A percentile compares a stretch with the other conserved stretches of the same genome.
Conservation (phyloP, 257 asterid species). For the Solanum pinnatisectum region DNA sequence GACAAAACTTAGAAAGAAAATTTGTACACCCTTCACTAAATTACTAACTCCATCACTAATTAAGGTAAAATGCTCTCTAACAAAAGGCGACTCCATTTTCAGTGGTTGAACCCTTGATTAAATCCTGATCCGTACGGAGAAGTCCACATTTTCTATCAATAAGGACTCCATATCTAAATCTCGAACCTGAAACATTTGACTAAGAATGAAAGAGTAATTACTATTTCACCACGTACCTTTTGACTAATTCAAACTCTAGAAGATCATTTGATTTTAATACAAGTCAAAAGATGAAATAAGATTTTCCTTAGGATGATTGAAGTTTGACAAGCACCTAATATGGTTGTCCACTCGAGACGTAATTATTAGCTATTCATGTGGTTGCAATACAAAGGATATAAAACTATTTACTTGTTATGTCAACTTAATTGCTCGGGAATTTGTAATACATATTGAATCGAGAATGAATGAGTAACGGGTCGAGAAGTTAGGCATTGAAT, state of each 20-base stretch:
- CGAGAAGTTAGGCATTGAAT: background rate
- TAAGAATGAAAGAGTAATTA: background rate
- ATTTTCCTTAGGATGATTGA: background rate
- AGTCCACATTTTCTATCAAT: background rate
- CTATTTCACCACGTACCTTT: background rate
- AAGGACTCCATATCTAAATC: background rate
- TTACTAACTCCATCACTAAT: background rate
- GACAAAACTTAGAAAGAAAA: background rate
- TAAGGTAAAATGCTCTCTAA: background rate
- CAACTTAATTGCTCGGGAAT: background rate
- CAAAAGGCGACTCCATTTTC: background rate
- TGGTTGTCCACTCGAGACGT: background rate
- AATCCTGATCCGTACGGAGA: background rate
- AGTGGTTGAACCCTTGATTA: background rate
- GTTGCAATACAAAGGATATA: background rate
- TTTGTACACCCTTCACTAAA: background rate
- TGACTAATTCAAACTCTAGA: background rate
- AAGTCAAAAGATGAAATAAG: background rate
- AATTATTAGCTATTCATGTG: background rate
- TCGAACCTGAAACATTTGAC: accelerated
- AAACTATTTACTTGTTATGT: background rate
- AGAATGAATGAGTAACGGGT: background rate
- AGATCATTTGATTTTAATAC: background rate
- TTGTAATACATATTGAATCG: background rate
- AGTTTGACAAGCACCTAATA: background rate